Evolutionary conservation across 2,329 filamentous ascomycete species (phyloP).

Genomic region (Pseudonectria buxi): DNA sequence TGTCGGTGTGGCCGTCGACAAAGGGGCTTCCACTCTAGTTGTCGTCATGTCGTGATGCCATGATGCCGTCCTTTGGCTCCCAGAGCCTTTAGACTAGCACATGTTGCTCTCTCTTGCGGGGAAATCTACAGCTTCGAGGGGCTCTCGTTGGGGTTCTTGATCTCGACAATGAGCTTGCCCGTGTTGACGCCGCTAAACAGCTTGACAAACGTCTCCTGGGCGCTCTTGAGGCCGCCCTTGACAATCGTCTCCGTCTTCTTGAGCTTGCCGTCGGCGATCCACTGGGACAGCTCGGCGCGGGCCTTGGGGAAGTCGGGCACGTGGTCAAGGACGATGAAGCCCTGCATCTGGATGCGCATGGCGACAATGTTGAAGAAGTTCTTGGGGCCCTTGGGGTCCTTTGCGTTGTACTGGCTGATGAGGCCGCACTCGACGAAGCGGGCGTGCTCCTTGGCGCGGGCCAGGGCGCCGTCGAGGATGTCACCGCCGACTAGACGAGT

Average conservation of each 20-base stretch:
- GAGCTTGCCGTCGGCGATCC: constrained; percentile 65
- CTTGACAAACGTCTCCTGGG: constrained; percentile 56
- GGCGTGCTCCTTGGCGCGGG: constrained; percentile 53
- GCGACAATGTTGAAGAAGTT: constrained; percentile 48
- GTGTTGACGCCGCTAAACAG: constrained; percentile 66
- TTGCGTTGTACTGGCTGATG: constrained; percentile 63
- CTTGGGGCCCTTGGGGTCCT: constrained; percentile 47
- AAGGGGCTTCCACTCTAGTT: no score
- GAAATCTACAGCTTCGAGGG: constrained; percentile 22
- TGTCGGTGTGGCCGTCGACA: no score
- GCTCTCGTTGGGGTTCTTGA: constrained; percentile 25
- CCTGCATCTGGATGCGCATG: constrained; percentile 57
- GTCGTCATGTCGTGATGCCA: no score
- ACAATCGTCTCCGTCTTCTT: constrained; percentile 67
- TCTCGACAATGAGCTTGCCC: constrained; percentile 43
- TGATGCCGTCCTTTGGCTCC: background rate
- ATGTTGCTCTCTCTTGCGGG: background rate
- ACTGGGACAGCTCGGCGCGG: constrained; percentile 55
- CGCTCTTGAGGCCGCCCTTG: constrained; percentile 58
- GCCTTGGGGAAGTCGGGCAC: constrained; percentile 51
- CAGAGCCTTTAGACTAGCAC: background rate
- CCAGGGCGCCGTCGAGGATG: constrained; percentile 60
- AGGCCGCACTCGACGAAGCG: constrained; percentile 67
- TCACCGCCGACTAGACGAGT: constrained; percentile 53
- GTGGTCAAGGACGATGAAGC: constrained; percentile 71